Conservation (phyloP, 192 early-diverging fungal genomes). For the Coemansia reversa region DNA sequence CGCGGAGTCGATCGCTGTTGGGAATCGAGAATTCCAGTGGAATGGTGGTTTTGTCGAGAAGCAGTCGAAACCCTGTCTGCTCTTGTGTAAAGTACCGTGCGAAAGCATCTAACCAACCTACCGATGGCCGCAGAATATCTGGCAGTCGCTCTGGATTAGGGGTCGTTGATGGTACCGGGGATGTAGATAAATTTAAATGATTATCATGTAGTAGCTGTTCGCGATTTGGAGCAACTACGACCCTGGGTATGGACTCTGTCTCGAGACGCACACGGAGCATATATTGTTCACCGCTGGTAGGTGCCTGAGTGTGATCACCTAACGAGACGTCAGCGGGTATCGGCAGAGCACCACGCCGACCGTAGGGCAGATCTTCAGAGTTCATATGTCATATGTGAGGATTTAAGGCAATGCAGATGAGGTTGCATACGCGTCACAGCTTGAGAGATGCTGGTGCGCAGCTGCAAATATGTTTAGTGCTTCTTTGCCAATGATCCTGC, state of each 20-base stretch:
- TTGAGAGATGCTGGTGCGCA: neutral
- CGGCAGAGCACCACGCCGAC: conserved; percentile 37
- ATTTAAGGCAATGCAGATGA: neutral
- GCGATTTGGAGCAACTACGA: conserved; percentile 20
- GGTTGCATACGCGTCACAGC: neutral
- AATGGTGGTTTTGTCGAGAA: conserved; percentile 3
- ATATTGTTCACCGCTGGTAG: conserved; percentile 48
- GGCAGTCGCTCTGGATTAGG: conserved; percentile 1
- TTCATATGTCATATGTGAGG: conserved; percentile 1
- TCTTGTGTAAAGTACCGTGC: conserved; percentile 10
- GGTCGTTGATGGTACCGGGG: neutral
- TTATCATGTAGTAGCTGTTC: conserved; percentile 7
- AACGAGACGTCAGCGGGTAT: conserved; percentile 15
- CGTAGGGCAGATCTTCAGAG: conserved; percentile 8
- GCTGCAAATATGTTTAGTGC: neutral
- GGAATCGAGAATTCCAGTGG: conserved; percentile 20
- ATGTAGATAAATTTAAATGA: neutral
- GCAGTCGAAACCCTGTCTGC: conserved; percentile 4
- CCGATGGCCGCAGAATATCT: conserved; percentile 10
- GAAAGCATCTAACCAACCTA: conserved; percentile 22
- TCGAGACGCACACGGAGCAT: conserved; percentile 45
- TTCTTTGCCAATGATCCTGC: neutral
- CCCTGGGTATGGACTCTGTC: conserved; percentile 21
- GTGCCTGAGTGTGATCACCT: conserved; percentile 32
- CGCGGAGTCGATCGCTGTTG: conserved; percentile 14